Conservation (phyloP, 805 yeast species). For the Saturnispora ahearnii region DNA sequence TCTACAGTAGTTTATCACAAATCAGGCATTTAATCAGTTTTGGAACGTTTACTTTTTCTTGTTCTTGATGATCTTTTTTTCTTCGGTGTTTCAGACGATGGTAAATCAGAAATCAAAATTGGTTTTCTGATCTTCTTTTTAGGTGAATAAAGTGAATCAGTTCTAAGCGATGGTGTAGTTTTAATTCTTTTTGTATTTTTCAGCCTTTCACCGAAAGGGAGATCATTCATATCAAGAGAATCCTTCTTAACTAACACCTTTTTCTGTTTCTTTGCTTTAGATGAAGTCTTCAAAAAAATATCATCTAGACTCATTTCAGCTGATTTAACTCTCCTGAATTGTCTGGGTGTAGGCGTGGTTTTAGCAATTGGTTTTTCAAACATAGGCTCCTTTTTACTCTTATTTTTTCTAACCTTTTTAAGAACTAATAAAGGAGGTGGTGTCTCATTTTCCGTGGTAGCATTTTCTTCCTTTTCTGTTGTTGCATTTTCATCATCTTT, state of each 20-base stretch:
- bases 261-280: background rate
- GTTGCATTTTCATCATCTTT: slow-evolving; percentile 1
- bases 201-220: background rate
- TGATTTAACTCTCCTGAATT: background rate
- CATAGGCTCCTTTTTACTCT: background rate
- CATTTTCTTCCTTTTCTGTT: slow-evolving; percentile 3
- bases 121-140: background rate
- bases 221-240: background rate
- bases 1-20: background rate
- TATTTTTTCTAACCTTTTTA: slow-evolving; percentile 2
- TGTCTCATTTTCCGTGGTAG: slow-evolving; percentile 1
- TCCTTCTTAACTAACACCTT: background rate
- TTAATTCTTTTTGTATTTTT: background rate
- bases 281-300: background rate
- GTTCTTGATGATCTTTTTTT: background rate
- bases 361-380: background rate
- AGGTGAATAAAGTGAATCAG: background rate
- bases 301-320: background rate
- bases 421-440: background rate
- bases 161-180: background rate
- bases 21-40: background rate
- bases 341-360: background rate
- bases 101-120: background rate
- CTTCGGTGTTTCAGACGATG: background rate
- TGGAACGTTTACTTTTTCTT: background rate